These are phyloP conservation scores for Casuarina equisetifolia DNA, from an alignment of 306 rosid genomes.

Conservation along the genomic window DNA sequence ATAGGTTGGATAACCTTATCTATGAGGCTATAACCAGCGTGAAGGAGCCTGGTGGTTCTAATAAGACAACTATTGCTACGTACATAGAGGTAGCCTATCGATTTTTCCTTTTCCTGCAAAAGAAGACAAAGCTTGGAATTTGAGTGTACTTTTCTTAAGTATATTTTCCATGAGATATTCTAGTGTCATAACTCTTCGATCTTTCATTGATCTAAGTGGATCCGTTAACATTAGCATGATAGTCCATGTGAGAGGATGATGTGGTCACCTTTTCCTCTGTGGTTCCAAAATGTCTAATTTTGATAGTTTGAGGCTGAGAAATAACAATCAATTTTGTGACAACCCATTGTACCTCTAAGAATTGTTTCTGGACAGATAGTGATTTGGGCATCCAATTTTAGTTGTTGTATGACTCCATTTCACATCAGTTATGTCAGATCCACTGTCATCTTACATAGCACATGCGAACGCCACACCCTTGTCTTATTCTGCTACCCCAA, in stretches of 20 bases:
- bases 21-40: conserved; percentile 76
- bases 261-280: not conserved
- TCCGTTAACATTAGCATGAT: not conserved
- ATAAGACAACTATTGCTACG: conserved; percentile 76
- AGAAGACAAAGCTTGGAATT: not conserved
- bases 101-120: conserved; percentile 8
- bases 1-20: conserved; percentile 83
- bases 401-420: not conserved
- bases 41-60: conserved; percentile 85
- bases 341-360: not conserved
- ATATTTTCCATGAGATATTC: not conserved
- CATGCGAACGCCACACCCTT: not conserved
- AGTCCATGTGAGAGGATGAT: not conserved
- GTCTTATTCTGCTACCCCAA: not conserved
- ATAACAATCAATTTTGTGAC: not conserved
- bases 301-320: not conserved
- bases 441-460: not conserved
- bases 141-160: conserved; percentile 5
- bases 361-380: not conserved
- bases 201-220: not conserved
- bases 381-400: not conserved
- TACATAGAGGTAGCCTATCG: conserved; percentile 76
- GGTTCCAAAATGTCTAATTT: conserved; percentile 6
- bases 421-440: not conserved
- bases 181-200: conserved; percentile 12